Evolutionary conservation across 1,284 basidiomycete species (phyloP), one percentile per base, ranked within the genome.

Genomic region (Earliella scabrosa): DNA sequence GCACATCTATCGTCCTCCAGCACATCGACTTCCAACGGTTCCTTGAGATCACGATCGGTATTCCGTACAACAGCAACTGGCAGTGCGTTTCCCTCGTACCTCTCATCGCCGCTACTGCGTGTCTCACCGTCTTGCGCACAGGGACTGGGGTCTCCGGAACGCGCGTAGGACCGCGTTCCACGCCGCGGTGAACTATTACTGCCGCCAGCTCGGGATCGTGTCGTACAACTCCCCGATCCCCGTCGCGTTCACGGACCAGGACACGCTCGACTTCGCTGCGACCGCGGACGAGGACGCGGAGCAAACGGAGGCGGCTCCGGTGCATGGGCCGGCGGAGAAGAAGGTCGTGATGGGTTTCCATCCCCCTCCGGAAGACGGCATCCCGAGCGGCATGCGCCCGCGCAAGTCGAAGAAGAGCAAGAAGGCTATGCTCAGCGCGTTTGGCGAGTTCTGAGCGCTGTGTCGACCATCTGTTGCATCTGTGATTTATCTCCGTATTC

Each of bases 91-190:
- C 32, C 29, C 43, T 24, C 1, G n/a, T 31, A 13, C 7, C 26
- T 16, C 8, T 24, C 24, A 21, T 7, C 14, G 20, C 23, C 34
- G 29, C 23, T 39, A 41, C n/a, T n/a, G 38, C 21, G 24, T 18
- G 29, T 21, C 35, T 11, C 7, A 23, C 18, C 26, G 18, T 29
- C 23, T 1, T 23, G 9, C 13, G 24, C n/a, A 13, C 20, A 58
- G 70, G 73, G 85, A 91, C 68, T 91, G 88, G 88, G 81, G 82
- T 31, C 70, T 86, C 24, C 81, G 79, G 21, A 75, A 75, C 53
- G 70, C 78, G 18, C 82, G 88, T 45, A 83, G 80, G 65, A 90
- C 89, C 2, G 86, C 88, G 3, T 92, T 92, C 76, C 83, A 89
- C 65, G 87, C 87, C 5, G 90, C 89, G 2, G 84, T 85, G 23